Conservation (phyloP, 139 green algal genomes). For the Coelastrella sp. region DNA sequence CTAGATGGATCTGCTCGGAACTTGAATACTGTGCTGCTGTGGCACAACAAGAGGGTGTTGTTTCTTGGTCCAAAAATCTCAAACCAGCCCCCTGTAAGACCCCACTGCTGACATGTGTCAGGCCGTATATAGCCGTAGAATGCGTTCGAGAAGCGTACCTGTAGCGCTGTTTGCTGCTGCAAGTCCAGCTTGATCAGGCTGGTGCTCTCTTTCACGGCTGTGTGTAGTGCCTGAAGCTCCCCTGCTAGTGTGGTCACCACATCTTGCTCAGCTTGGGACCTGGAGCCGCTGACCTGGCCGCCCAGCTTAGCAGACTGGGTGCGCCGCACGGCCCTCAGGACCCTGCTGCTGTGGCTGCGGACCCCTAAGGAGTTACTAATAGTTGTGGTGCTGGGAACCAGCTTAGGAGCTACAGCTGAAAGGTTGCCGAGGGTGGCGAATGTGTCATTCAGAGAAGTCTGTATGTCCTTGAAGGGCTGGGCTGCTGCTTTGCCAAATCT, state of each 20-base stretch:
- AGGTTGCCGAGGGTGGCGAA: constrained; percentile 35
- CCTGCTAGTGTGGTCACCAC: background rate
- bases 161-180: constrained; percentile 52
- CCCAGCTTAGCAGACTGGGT: background rate
- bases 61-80: background rate
- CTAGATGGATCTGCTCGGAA: no score
- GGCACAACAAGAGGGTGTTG: no score
- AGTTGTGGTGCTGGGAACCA: no score
- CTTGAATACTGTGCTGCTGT: no score
- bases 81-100: background rate
- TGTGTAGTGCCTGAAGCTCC: background rate
- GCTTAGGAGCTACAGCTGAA: background rate
- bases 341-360: background rate
- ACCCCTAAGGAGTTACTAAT: background rate
- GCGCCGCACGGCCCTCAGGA: background rate
- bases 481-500: constrained; percentile 46
- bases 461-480: constrained; percentile 31
- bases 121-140: no score
- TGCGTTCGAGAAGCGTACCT: background rate
- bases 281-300: background rate
- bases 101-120: background rate
- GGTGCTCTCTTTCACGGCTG: constrained; percentile 23
- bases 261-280: background rate
- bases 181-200: constrained; percentile 37
- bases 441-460: constrained; percentile 33